phyloP scores from a whole-genome alignment of 352 stramenopile species.

The Phytophthora pinifolia region DNA sequence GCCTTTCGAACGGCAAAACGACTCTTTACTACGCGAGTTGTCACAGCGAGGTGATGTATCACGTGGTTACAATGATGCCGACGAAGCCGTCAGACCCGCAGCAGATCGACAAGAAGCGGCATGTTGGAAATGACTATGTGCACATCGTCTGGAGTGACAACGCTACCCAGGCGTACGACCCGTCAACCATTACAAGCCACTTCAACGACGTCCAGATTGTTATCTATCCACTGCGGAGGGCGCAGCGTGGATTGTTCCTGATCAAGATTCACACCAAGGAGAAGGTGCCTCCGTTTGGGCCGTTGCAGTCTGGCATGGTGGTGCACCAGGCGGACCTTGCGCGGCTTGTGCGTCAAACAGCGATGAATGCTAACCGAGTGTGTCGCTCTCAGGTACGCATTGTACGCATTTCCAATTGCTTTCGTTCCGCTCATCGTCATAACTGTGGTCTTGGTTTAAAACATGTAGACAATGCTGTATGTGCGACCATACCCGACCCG shows the following conservation, averaged over 20 bases:
- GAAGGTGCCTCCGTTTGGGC: slow-evolving; percentile 78
- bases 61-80: slow-evolving; percentile 88
- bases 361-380: slow-evolving; percentile 88
- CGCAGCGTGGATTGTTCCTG: slow-evolving; percentile 67
- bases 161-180: slow-evolving; percentile 68
- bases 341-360: slow-evolving; percentile 77
- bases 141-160: slow-evolving; percentile 90
- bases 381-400: slow-evolving; percentile 74
- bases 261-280: slow-evolving; percentile 84
- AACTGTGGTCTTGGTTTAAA: slow-evolving; percentile 3
- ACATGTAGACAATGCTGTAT: slow-evolving; percentile 73
- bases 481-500: slow-evolving; percentile 84
- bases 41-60: slow-evolving; percentile 86
- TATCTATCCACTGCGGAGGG: slow-evolving; percentile 70
- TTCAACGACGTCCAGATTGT: slow-evolving; percentile 90
- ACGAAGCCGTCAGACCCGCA: slow-evolving; percentile 76
- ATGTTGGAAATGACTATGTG: slow-evolving; percentile 88
- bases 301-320: slow-evolving; percentile 84
- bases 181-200: slow-evolving; percentile 86
- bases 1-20: slow-evolving; percentile 71
- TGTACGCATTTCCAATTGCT: slow-evolving; percentile 23
- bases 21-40: slow-evolving; percentile 82
- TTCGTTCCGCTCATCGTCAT: background rate
- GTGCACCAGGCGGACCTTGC: slow-evolving; percentile 70
- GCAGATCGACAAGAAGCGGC: slow-evolving; percentile 90